Conservation (phyloP, 192 early-diverging fungal species). For the Umbelopsis sp. region DNA sequence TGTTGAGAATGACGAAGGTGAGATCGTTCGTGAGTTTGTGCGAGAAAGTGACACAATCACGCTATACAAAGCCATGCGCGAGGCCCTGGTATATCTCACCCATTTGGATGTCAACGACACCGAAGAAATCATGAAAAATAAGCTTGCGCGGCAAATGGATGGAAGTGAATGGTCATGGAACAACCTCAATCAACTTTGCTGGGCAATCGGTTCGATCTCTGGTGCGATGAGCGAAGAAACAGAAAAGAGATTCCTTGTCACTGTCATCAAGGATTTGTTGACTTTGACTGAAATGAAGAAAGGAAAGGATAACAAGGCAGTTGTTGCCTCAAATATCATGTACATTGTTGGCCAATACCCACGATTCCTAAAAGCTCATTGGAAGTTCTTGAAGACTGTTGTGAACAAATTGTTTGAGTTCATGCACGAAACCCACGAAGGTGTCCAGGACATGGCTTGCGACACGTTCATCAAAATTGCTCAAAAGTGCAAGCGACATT, state of each 20-base stretch:
- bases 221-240: constrained; percentile 96
- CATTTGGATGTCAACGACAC: constrained; percentile 94
- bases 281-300: constrained; percentile 95
- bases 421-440: constrained; percentile 99
- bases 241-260: constrained; percentile 97
- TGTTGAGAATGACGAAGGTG: constrained; percentile 99
- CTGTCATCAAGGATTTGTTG: constrained; percentile 97
- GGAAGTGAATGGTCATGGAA: constrained; percentile 97
- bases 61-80: constrained; percentile 97
- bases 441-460: constrained; percentile 99
- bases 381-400: constrained; percentile 99
- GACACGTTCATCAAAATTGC: constrained; percentile 99
- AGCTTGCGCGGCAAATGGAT: constrained; percentile 93
- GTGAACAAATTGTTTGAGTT: constrained; percentile 99
- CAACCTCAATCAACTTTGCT: constrained; percentile 98
- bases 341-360: constrained; percentile 99
- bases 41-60: constrained; percentile 99
- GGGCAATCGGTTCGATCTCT: constrained; percentile 98
- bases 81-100: constrained; percentile 96
- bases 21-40: constrained; percentile 96
- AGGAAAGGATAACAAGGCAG: constrained; percentile 99
- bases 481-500: constrained; percentile 96
- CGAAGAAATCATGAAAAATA: constrained; percentile 94
- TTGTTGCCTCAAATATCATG: constrained; percentile 99
- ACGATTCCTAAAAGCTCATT: constrained; percentile 99